phyloP scores from a whole-genome alignment of 2,329 filamentous ascomycete genomes.

The Trichoderma oligosporum region DNA sequence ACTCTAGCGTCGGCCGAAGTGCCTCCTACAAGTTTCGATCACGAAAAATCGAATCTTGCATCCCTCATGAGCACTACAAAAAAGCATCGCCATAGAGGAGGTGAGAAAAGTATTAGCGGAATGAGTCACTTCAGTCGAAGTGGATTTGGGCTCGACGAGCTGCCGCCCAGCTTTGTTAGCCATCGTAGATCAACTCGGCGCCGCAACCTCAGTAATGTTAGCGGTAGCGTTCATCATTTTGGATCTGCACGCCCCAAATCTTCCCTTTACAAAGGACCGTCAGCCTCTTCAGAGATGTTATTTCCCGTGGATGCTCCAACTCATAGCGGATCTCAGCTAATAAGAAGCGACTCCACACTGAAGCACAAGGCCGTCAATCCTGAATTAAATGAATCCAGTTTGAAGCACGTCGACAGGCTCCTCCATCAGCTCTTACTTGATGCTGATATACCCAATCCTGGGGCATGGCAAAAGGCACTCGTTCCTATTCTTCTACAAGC shows the following conservation, averaged over 20 bases:
- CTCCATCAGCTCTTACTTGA: slow-evolving; percentile 80
- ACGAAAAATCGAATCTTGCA: slow-evolving; percentile 69
- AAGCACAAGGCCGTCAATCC: slow-evolving; percentile 69
- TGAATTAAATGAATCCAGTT: slow-evolving; percentile 80
- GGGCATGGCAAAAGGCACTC: slow-evolving; percentile 84
- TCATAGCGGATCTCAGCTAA: slow-evolving; percentile 49
- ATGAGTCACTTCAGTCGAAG: slow-evolving; percentile 68
- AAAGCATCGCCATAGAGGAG: slow-evolving; percentile 68
- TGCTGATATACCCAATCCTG: slow-evolving; percentile 64
- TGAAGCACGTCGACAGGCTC: slow-evolving; percentile 82
- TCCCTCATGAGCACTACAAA: slow-evolving; percentile 69
- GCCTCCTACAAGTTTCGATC: slow-evolving; percentile 64
- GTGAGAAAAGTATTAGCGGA: slow-evolving; percentile 71
- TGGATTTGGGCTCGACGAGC: slow-evolving; percentile 54
- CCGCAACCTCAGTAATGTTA: slow-evolving; percentile 80
- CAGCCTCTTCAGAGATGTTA: slow-evolving; percentile 50
- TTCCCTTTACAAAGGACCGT: slow-evolving; percentile 54
- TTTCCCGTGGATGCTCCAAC: slow-evolving; percentile 45
- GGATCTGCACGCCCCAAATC: slow-evolving; percentile 68
- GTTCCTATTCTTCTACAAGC: slow-evolving; percentile 86
- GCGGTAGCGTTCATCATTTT: slow-evolving; percentile 62
- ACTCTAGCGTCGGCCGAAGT: slow-evolving; percentile 64
- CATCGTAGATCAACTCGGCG: slow-evolving; percentile 62
- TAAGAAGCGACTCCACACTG: slow-evolving; percentile 79
- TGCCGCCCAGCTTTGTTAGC: slow-evolving; percentile 54